These are phyloP conservation scores for Termitomyces sp. DNA, from an alignment of 768 basidiomycete genomes.

Conservation along the genomic window DNA sequence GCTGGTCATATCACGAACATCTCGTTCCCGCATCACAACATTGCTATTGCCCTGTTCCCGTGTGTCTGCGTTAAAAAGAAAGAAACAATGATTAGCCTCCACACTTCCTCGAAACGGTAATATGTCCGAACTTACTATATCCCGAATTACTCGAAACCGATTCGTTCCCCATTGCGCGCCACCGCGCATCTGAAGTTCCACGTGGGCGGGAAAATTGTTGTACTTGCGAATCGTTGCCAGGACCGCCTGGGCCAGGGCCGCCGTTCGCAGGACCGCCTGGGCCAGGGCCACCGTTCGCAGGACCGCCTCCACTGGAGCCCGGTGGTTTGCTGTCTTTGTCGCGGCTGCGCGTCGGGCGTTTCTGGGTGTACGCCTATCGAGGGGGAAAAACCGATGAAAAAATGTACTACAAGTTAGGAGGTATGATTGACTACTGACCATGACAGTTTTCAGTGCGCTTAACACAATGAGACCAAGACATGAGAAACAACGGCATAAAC, in stretches of 20 bases:
- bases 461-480: conserved; percentile 11
- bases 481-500: conserved; percentile 9
- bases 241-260: conserved; percentile 16
- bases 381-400: conserved; percentile 5
- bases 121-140: conserved; percentile 22
- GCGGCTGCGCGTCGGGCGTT: conserved; percentile 57
- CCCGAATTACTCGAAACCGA: conserved; percentile 19
- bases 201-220: conserved; percentile 51
- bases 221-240: conserved; percentile 19
- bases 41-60: background rate
- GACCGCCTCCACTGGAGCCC: conserved; percentile 32
- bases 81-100: background rate
- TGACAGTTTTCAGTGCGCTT: conserved; percentile 79
- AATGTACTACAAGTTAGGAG: background rate
- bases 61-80: background rate
- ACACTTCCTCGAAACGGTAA: background rate
- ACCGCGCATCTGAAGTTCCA: conserved; percentile 72
- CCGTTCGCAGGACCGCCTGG: conserved; percentile 19
- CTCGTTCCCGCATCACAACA: background rate
- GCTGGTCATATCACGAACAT: background rate
- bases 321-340: conserved; percentile 40
- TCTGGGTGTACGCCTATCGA: conserved; percentile 73
- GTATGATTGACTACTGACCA: conserved; percentile 44
- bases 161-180: conserved; percentile 33
- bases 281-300: conserved; percentile 22